Evolutionary conservation across 106 monocot genomes (phyloP).

Genomic region (Phalaenopsis aphrodite): DNA sequence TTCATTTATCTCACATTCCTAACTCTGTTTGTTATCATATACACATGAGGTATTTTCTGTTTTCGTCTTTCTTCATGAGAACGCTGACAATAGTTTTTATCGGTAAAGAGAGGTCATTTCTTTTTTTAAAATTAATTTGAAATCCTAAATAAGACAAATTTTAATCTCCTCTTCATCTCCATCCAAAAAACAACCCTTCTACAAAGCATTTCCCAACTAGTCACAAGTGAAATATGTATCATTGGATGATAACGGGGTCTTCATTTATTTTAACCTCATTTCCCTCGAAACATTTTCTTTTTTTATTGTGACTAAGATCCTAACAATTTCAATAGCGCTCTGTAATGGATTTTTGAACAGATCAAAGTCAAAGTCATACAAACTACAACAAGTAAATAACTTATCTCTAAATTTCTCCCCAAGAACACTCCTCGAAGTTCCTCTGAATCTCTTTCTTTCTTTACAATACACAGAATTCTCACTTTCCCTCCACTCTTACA

Average conservation of each 20-base stretch:
- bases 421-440: too few relatives aligned
- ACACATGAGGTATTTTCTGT: background rate
- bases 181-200: slow-evolving; percentile 9
- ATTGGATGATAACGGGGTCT: too few relatives aligned
- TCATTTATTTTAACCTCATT: slow-evolving; percentile 14
- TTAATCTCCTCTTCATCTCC: slow-evolving; percentile 2
- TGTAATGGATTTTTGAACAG: slow-evolving; percentile 21
- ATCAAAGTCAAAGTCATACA: too few relatives aligned
- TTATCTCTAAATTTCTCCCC: too few relatives aligned
- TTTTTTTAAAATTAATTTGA: slow-evolving; percentile 27
- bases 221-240: background rate
- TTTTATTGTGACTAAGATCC: slow-evolving; percentile 32
- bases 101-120: slow-evolving; percentile 33
- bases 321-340: slow-evolving; percentile 3
- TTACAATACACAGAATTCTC: too few relatives aligned
- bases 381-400: too few relatives aligned
- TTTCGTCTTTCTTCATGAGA: slow-evolving; percentile 11
- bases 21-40: slow-evolving; percentile 1
- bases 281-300: slow-evolving; percentile 14
- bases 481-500: too few relatives aligned
- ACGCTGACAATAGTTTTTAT: slow-evolving; percentile 34
- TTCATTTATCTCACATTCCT: background rate
- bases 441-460: too few relatives aligned
- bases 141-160: slow-evolving; percentile 6
- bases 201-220: slow-evolving; percentile 26